phyloP scores from a whole-genome alignment of 768 basidiomycete genomes.

The Dendrothele bispora region DNA sequence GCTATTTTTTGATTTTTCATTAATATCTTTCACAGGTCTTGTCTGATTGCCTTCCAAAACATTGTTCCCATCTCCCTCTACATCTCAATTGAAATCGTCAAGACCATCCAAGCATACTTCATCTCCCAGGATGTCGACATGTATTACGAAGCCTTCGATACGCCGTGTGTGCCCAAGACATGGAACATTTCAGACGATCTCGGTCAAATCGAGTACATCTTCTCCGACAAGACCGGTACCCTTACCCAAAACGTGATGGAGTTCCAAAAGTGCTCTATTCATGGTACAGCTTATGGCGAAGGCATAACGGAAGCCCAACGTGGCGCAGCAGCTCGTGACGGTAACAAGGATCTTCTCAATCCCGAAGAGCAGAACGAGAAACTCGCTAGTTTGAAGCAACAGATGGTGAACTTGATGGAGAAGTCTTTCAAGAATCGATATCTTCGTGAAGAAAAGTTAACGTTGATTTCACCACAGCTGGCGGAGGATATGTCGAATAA shows the following conservation, averaged over 20 bases:
- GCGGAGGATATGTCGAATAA: slow-evolving; percentile 75
- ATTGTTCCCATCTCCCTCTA: slow-evolving; percentile 95
- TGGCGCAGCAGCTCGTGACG: slow-evolving; percentile 85
- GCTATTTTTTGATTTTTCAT: slow-evolving; percentile 3
- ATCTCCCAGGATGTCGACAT: slow-evolving; percentile 96
- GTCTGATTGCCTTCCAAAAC: slow-evolving; percentile 95
- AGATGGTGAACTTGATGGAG: slow-evolving; percentile 78
- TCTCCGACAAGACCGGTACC: slow-evolving; percentile 93
- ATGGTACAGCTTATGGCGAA: slow-evolving; percentile 86
- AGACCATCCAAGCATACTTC: slow-evolving; percentile 96
- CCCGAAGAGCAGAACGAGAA: slow-evolving; percentile 71
- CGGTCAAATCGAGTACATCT: slow-evolving; percentile 93
- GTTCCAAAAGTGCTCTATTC: slow-evolving; percentile 92
- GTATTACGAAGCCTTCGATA: slow-evolving; percentile 88
- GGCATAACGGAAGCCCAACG: slow-evolving; percentile 95
- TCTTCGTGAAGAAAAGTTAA: slow-evolving; percentile 76
- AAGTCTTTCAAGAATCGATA: slow-evolving; percentile 87
- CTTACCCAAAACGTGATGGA: slow-evolving; percentile 99
- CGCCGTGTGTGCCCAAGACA: slow-evolving; percentile 90
- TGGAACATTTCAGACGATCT: slow-evolving; percentile 99
- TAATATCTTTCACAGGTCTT: slow-evolving; percentile 55
- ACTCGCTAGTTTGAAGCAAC: slow-evolving; percentile 62
- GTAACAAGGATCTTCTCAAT: slow-evolving; percentile 61
- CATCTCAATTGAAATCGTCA: slow-evolving; percentile 97
- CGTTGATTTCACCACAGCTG: slow-evolving; percentile 84